Conservation (phyloP, 2,329 filamentous ascomycete species). For the Botrytis sinoallii region DNA sequence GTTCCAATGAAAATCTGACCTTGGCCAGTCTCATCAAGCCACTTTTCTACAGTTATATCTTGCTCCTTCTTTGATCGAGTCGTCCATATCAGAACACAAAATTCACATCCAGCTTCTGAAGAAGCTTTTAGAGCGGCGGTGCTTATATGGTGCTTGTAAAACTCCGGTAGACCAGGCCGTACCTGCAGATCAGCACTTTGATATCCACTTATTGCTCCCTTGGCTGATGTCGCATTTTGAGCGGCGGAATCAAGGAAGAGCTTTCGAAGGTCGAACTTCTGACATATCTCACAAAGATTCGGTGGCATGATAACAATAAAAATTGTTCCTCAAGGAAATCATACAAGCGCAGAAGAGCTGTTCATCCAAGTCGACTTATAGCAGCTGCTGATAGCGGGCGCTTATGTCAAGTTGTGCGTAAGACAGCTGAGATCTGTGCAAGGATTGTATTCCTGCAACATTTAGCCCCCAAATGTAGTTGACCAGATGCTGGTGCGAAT, state of each 20-base stretch:
- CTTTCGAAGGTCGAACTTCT: constrained; percentile 8
- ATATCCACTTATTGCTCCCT: constrained; percentile 14
- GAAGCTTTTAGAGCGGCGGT: constrained; percentile 2
- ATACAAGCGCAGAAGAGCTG: neutral
- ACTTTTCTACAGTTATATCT: neutral
- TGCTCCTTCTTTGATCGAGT: constrained; percentile 1
- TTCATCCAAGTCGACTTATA: neutral
- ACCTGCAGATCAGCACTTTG: constrained; percentile 11
- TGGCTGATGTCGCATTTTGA: neutral
- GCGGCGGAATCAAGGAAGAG: constrained; percentile 15
- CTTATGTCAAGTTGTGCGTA: neutral
- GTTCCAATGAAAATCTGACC: constrained; percentile 19
- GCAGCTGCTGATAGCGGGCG: neutral
- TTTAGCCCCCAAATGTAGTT: neutral
- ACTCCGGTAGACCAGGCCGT: constrained; percentile 16
- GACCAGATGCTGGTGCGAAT: too few species aligned
- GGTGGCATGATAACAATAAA: neutral
- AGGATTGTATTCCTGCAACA: neutral
- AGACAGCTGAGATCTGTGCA: constrained; percentile 1
- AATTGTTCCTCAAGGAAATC: neutral
- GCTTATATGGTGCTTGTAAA: constrained; percentile 11
- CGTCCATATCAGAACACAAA: constrained; percentile 12
- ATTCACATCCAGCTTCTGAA: neutral
- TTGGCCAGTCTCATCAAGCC: constrained; percentile 12
- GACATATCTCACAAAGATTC: constrained; percentile 14